These are phyloP conservation scores for Kurtzmaniella quercitrusa DNA, from an alignment of 1,139 yeast species.

Conservation along the genomic window DNA sequence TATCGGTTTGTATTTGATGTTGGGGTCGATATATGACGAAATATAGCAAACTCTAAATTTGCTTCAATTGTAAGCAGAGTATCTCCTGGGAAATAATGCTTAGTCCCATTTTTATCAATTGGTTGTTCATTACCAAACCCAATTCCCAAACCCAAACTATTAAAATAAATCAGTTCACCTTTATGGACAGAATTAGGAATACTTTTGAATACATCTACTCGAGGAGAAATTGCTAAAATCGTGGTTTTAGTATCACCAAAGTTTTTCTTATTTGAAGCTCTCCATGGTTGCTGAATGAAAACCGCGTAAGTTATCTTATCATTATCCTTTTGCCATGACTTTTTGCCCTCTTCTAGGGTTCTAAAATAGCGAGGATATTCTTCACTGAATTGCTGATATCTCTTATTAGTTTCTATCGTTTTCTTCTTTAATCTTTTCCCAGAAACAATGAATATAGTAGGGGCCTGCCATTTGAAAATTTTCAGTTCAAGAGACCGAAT, in stretches of 20 bases:
- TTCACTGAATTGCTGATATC: constrained; percentile 48
- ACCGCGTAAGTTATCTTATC: constrained; percentile 58
- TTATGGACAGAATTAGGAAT: constrained; percentile 24
- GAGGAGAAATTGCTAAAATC: constrained; percentile 64
- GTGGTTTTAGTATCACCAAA: constrained; percentile 61
- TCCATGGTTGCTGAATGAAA: constrained; percentile 71
- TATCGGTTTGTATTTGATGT: constrained; percentile 19
- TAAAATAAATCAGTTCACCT: constrained; percentile 52
- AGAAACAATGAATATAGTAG: constrained; percentile 64
- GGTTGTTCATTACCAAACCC: constrained; percentile 79
- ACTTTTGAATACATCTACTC: constrained; percentile 51
- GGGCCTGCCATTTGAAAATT: constrained; percentile 88
- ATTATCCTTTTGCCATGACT: constrained; percentile 29
- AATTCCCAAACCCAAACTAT: constrained; percentile 68
- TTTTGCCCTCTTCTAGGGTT: constrained; percentile 24
- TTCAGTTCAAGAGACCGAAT: constrained; percentile 82
- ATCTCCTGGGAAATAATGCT: constrained; percentile 53
- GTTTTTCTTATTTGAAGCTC: constrained; percentile 59
- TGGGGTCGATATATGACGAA: constrained; percentile 54
- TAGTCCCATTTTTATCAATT: constrained; percentile 36
- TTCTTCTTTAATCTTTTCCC: constrained; percentile 54
- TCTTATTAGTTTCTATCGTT: constrained; percentile 36
- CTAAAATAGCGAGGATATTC: constrained; percentile 49
- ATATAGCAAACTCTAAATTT: constrained; percentile 74
- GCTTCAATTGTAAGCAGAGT: constrained; percentile 77